A percentile compares a stretch with the other conserved stretches of the same genome.
phyloP scores from a whole-genome alignment of 2,329 filamentous ascomycete genomes.

The Aspergillus awamori region DNA sequence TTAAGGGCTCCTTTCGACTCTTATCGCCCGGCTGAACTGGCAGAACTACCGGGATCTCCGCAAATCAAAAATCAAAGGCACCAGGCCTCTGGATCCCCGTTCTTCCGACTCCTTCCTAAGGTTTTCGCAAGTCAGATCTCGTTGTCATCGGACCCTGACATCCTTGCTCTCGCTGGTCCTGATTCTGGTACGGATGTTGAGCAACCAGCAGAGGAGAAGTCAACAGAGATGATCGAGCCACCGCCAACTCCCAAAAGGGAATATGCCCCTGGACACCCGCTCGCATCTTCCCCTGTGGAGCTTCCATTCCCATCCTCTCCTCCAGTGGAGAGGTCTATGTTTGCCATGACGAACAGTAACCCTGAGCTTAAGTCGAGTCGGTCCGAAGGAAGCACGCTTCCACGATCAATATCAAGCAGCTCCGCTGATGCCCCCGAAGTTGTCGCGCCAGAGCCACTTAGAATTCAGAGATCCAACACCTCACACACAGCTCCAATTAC shows the following conservation, averaged over 20 bases:
- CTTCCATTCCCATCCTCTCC: no score
- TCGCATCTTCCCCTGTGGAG: not conserved
- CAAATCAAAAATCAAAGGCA: constrained; percentile 29
- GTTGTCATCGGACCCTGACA: constrained; percentile 42
- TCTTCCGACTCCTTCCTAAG: constrained; percentile 39
- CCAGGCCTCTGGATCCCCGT: constrained; percentile 40
- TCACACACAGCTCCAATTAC: constrained; percentile 20
- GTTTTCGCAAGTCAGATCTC: constrained; percentile 32
- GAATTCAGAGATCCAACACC: constrained; percentile 31
- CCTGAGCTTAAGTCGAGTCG: not conserved
- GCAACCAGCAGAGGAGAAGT: constrained; percentile 33
- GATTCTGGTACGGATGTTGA: constrained; percentile 31
- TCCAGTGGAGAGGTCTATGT: not conserved
- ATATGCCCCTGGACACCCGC: constrained; percentile 9
- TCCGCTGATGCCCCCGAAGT: constrained; percentile 43
- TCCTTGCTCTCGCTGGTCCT: constrained; percentile 37
- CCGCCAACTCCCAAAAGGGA: constrained; percentile 12
- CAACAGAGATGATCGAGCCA: constrained; percentile 16
- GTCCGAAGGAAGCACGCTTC: constrained; percentile 2
- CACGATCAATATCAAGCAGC: constrained; percentile 35
- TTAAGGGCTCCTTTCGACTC: constrained; percentile 26
- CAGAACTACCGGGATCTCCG: constrained; percentile 26
- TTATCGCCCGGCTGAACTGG: constrained; percentile 16
- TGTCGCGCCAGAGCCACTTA: constrained; percentile 29
- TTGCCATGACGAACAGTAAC: not conserved